These are phyloP conservation scores for Blastocladiella emersonii DNA, from an alignment of 371 early-diverging fungal genomes.

Conservation along the genomic window DNA sequence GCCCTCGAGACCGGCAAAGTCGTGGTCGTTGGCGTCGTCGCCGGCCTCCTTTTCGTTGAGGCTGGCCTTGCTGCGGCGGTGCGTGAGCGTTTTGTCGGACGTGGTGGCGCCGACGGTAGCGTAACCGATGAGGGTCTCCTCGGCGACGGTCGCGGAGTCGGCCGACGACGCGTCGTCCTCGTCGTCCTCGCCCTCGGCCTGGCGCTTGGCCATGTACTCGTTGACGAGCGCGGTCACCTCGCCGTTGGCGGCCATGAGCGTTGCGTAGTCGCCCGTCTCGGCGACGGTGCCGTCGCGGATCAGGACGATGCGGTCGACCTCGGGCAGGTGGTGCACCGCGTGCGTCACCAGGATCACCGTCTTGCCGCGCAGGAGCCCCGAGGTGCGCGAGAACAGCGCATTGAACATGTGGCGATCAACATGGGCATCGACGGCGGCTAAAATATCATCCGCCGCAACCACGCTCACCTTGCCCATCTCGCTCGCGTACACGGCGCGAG, in stretches of 20 bases:
- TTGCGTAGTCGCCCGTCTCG: conserved; percentile 27
- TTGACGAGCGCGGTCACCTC: conserved; percentile 28
- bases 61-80: no score
- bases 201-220: not conserved
- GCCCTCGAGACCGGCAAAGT: not conserved
- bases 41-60: no score
- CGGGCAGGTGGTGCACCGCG: conserved; percentile 51
- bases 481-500: conserved; percentile 61
- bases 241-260: conserved; percentile 36
- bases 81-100: no score
- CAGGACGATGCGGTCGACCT: conserved; percentile 26
- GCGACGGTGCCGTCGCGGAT: conserved; percentile 27
- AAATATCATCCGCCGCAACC: conserved; percentile 64
- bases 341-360: conserved; percentile 20
- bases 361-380: conserved; percentile 60
- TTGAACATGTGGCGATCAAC: conserved; percentile 78
- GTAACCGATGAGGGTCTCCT: no score
- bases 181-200: not conserved
- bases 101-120: no score
- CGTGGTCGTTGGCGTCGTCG: no score
- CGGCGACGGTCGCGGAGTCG: no score
- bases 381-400: conserved; percentile 57
- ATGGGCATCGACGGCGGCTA: conserved; percentile 85
- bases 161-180: not conserved
- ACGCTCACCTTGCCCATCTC: conserved; percentile 38